Conservation (phyloP, 495 filamentous ascomycete species). For the Aspergillus saccharolyticus region DNA sequence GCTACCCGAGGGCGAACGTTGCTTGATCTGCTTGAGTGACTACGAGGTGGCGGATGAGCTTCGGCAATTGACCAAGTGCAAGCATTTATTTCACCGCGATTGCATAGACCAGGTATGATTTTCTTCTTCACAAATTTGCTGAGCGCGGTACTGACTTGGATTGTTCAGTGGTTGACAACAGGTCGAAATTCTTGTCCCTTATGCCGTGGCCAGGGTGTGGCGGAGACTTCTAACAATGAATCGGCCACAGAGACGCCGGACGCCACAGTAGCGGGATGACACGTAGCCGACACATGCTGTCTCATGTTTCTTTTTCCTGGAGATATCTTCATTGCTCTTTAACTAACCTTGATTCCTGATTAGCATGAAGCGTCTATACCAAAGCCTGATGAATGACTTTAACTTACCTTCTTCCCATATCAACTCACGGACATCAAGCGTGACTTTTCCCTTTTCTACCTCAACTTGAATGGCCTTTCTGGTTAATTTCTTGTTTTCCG, state of each 20-base stretch:
- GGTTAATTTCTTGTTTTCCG: constrained; percentile 9
- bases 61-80: constrained; percentile 59
- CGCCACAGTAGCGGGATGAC: constrained; percentile 19
- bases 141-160: constrained; percentile 10
- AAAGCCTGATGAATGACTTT: constrained; percentile 29
- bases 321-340: not conserved
- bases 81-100: constrained; percentile 66
- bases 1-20: constrained; percentile 57
- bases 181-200: constrained; percentile 76
- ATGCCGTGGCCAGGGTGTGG: constrained; percentile 65
- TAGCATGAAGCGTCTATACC: constrained; percentile 38
- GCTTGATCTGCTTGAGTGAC: constrained; percentile 67
- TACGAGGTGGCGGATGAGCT: constrained; percentile 63
- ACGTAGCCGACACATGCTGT: not conserved
- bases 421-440: constrained; percentile 31
- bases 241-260: constrained; percentile 18
- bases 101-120: constrained; percentile 67
- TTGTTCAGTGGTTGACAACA: constrained; percentile 65
- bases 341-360: constrained; percentile 17
- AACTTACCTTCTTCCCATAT: constrained; percentile 5
- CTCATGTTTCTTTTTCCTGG: not conserved
- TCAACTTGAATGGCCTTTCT: constrained; percentile 9
- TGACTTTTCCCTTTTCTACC: constrained; percentile 17
- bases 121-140: constrained; percentile 16
- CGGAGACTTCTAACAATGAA: constrained; percentile 29